Evolutionary conservation across 2,329 filamentous ascomycete species (phyloP), one percentile per base, ranked within the genome.

Genomic region (Xylaria sp.): DNA sequence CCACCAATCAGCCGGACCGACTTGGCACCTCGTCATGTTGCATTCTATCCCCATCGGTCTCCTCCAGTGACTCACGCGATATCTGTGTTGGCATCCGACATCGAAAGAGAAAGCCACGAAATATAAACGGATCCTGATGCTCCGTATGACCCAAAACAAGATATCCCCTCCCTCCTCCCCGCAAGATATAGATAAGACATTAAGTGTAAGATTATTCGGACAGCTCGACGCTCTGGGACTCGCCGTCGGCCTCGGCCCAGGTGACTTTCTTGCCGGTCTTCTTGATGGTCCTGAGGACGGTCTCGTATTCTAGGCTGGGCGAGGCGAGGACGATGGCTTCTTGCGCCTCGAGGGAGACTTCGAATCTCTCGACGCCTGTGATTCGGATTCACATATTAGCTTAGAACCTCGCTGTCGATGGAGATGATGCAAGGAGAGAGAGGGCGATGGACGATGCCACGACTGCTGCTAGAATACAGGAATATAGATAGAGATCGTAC

Each of bases 191-290:
- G 54, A 3, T 51, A 59, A 11, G 19, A 19, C 16, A 58, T 55
- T 59, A 4, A 3, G 61, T 58, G 48, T 30, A 30, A 30, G 5
- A 30, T 35, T 47, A 70, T 35, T 75, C 74, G 34, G 74, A 67
- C 34, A 83, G 69, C 69, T 79, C 79, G 63, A 85, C 74, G 62
- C 80, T 80, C 73, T 78, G 76, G 59, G 73, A 72, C 61, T 83
- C 80, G 57, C 89, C 89, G 72, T 92, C 88, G 23, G 82, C 87
- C 79, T 86, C 84, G 67, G 83, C 89, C 34, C 82, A 86, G 76
- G 89, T 95, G 73, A 97, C 87, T 71, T 88, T 89, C 85, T 97
- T 97, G 71, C 92, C 92, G 10, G 92, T 96, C 86, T 96, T 96
- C 82, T 89, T 87, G 75, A 97, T 96, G 74, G 90, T 95, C 73